Evolutionary conservation across 345 rosid genomes (phyloP), one percentile per base, ranked within the genome.

Genomic region (Arabidopsis suecica): DNA sequence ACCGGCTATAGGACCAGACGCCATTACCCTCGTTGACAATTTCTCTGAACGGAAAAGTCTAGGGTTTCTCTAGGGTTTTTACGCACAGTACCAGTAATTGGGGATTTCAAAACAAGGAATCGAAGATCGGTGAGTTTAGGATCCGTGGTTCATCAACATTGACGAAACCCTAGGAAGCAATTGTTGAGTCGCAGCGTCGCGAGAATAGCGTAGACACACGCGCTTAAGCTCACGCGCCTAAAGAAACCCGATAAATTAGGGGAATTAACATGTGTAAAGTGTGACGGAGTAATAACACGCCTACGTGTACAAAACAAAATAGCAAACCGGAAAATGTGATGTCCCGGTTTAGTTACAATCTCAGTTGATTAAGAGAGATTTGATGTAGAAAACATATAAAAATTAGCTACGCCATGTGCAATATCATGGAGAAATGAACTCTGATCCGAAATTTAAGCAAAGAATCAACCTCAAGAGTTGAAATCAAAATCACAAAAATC

Each of bases 131-230:
- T 34, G 56, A 59, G 78, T 55, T 28, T 57, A 64, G 55, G 62
- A 48, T 78, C 44, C 9, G 40, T 61, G 55, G 75, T 22, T 61
- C 25, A 28, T 62, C 36, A 76, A 62, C 41, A 65, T 45, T 63
- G 37, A 62, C 65, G 75, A 73, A 79, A 67, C 82, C 82, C 82
- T 79, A 79, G 67, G 65, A 54, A 61, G 71, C 78, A 36, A 61
- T 61, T 61, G 50, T 23, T 44, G 69, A 71, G 76, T 65, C 58
- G 61, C 70, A 42, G 65, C 58, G 65, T 69, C 61, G 45, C 61
- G 68, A 58, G 66, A 60, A 18, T 54, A 10, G 65, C 32, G 70
- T 53, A 61, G n/a, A 25, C 6, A 58, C 77, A 48, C 76, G 81
- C 77, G 63, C 62, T 58, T 50, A 0, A 33, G 0, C 40, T 23